Evolutionary conservation across 2,329 filamentous ascomycete species (phyloP).

Genomic region (Botrytis pseudocinerea): DNA sequence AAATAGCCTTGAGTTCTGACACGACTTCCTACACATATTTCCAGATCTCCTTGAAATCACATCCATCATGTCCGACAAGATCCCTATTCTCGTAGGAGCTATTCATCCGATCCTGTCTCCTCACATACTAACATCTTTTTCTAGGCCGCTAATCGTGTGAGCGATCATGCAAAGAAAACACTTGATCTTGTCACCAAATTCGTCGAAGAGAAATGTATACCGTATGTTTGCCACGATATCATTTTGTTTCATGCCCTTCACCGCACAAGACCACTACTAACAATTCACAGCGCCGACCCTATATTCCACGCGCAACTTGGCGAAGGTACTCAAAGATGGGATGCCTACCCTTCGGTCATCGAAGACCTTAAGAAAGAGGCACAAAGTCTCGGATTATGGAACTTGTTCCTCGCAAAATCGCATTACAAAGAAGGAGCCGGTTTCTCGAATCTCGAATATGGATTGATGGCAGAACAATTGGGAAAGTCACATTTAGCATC

Average conservation of each 20-base stretch:
- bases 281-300: constrained; percentile 64
- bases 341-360: constrained; percentile 74
- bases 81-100: constrained; percentile 49
- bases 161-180: constrained; percentile 79
- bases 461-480: constrained; percentile 93
- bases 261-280: constrained; percentile 26
- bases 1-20: neutral
- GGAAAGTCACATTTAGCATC: constrained; percentile 82
- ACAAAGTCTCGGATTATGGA: constrained; percentile 85
- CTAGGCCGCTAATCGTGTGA: constrained; percentile 56
- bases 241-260: constrained; percentile 20
- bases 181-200: constrained; percentile 91
- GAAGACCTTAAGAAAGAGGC: constrained; percentile 89
- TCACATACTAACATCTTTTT: constrained; percentile 27
- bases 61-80: constrained; percentile 47
- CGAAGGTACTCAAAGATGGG: constrained; percentile 72
- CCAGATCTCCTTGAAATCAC: neutral
- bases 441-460: constrained; percentile 94
- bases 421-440: constrained; percentile 96
- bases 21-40: neutral
- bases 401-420: constrained; percentile 93
- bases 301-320: constrained; percentile 80
- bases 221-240: constrained; percentile 49
- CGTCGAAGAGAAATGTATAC: constrained; percentile 92
- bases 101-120: constrained; percentile 13